Conservation (phyloP, 2,329 filamentous ascomycete species). For the Rhynchosporium graminicola region DNA sequence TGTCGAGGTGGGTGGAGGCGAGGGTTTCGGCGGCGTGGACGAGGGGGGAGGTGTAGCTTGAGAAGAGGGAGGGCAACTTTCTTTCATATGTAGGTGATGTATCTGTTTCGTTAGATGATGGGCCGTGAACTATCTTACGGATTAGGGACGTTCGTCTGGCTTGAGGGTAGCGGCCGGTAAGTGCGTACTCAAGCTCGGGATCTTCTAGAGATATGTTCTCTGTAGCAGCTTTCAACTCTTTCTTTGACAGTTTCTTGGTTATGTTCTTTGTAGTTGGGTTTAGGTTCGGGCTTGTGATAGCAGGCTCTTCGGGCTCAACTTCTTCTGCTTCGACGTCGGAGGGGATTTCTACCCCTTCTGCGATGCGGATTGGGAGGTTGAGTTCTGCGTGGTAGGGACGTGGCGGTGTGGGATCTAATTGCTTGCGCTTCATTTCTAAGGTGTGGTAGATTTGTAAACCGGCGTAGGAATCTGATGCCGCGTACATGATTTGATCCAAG, state of each 20-base stretch:
- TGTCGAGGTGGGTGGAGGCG: conserved; percentile 27
- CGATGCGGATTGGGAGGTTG: conserved; percentile 61
- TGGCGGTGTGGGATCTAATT: conserved; percentile 69
- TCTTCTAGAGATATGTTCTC: conserved; percentile 35
- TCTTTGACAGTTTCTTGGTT: conserved; percentile 15
- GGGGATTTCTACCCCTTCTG: conserved; percentile 45
- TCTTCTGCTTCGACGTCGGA: conserved; percentile 37
- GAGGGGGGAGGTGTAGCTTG: conserved; percentile 12
- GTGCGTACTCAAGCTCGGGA: conserved; percentile 24
- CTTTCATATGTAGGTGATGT: neutral
- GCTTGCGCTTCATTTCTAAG: conserved; percentile 67
- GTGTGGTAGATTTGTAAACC: conserved; percentile 71
- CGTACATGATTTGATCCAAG: conserved; percentile 68
- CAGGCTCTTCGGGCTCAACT: conserved; percentile 22
- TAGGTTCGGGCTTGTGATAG: neutral
- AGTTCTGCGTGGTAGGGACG: conserved; percentile 69
- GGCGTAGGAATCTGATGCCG: conserved; percentile 83
- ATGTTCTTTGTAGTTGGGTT: neutral
- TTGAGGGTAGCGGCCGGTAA: neutral
- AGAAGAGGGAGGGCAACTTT: neutral
- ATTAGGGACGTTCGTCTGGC: conserved; percentile 2
- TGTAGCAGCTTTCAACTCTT: conserved; percentile 17
- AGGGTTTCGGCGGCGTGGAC: conserved; percentile 14
- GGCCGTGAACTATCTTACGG: neutral
- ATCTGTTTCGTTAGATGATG: neutral